Conservation (phyloP, 2,329 filamentous ascomycete species). For the Monosporascus sp. region DNA sequence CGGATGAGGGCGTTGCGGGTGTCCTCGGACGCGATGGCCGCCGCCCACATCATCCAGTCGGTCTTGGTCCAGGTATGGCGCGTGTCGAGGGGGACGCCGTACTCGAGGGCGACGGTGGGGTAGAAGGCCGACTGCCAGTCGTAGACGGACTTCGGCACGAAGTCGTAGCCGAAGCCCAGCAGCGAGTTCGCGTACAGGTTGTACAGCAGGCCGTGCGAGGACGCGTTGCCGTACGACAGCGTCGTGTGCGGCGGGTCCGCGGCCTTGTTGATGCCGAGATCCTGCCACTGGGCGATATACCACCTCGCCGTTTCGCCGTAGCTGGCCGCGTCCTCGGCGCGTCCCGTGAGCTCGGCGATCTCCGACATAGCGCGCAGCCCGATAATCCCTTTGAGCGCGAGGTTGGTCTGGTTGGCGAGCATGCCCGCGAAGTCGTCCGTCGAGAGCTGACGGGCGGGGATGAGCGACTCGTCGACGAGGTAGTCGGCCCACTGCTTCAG, state of each 20-base stretch:
- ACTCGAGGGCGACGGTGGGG: slow-evolving; percentile 62
- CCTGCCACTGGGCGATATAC: slow-evolving; percentile 70
- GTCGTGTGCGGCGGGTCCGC: slow-evolving; percentile 62
- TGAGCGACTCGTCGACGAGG: slow-evolving; percentile 67
- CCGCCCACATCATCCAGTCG: slow-evolving; percentile 83
- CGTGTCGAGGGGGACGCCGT: slow-evolving; percentile 77
- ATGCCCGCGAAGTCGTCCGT: slow-evolving; percentile 83
- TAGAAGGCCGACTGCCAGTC: slow-evolving; percentile 75
- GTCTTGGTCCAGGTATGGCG: slow-evolving; percentile 78
- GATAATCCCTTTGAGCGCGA: slow-evolving; percentile 79
- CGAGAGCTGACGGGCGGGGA: slow-evolving; percentile 70
- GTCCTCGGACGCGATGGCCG: slow-evolving; percentile 60
- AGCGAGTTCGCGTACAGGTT: slow-evolving; percentile 77
- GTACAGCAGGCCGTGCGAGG: slow-evolving; percentile 59
- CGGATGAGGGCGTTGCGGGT: slow-evolving; percentile 63
- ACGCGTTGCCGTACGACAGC: slow-evolving; percentile 65
- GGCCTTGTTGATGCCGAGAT: slow-evolving; percentile 62
- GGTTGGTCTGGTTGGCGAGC: slow-evolving; percentile 72
- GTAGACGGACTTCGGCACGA: slow-evolving; percentile 72
- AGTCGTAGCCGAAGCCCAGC: slow-evolving; percentile 58
- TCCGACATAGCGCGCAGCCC: slow-evolving; percentile 76
- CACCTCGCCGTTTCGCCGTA: slow-evolving; percentile 58
- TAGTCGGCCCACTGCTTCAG: slow-evolving; percentile 77
- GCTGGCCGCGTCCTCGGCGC: slow-evolving; percentile 49
- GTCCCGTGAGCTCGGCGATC: slow-evolving; percentile 57